Base-by-base conservation (phyloP, 352 stramenopile genomes). In the Phytophthora boehmeriae region DNA sequence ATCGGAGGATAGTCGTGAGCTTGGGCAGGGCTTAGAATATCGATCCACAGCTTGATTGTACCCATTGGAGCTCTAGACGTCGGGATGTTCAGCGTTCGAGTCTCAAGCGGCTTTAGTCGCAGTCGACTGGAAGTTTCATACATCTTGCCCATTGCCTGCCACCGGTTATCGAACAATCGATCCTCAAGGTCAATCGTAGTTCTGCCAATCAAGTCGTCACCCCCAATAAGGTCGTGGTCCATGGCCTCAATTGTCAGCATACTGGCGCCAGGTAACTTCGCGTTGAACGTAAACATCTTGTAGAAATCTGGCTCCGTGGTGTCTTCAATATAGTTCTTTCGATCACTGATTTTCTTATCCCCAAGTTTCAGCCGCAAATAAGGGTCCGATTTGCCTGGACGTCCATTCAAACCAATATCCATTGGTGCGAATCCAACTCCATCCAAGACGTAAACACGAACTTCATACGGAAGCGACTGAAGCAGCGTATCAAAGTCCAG, bases 181-280 rank as follows among this genome's bases (percentile, higher is more conserved):
- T 98, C 94, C 59, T 98, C 94, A 0, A 98, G 65, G 55, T 98
- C 94, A 59, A 98, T 97, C 0, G 75, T 87, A n/a, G 93, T 98
- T 46, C 75, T 80, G 8, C 94, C 94, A 39, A 98, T 98, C 19
- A 98, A 66, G 45, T 98, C 92, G 51, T 98, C 92, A 17, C 79
- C 84, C 20, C 86, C 87, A 43, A 98, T 92, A 2, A 90, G 62
- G 51, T 98, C 91, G 47, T 92, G 88, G 65, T 98, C 94, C 78
- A 96, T 95, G 0, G 92, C 83, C 39, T 95, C 75, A 39, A 98
- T 97, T 41, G 87, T 86, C 42, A 98, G 59, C 41, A 92, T 83
- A 10, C 85, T 89, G 1, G 90, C 82, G 38, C 93, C 93, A 1
- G 93, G 93, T 1, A 98, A 80, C 39, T 83, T 85, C 2, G 86